Evolutionary conservation across 2,329 filamentous ascomycete genomes (phyloP).

Genomic region (Knufia fluminis): DNA sequence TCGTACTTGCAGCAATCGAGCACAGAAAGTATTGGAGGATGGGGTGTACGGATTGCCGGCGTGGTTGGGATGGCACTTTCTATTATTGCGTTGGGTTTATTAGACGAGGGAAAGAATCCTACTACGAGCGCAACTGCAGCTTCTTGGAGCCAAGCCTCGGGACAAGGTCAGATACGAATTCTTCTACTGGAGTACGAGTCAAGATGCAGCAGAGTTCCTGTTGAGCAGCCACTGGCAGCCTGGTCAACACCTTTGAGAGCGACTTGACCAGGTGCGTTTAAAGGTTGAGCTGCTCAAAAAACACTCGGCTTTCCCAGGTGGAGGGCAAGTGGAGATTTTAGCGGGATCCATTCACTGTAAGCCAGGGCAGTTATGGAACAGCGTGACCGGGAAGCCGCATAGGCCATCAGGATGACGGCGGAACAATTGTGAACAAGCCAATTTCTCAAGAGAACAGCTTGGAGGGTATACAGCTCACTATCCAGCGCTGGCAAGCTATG

Average conservation of each 20-base stretch:
- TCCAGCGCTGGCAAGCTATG: not conserved
- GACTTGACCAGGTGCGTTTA: not conserved
- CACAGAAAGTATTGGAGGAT: too few species aligned
- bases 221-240: not conserved
- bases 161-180: not conserved
- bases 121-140: not conserved
- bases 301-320: too few species aligned
- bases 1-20: not conserved
- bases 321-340: not conserved
- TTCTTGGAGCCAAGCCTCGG: not conserved
- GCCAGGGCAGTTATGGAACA: not conserved
- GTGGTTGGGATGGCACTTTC: conserved; percentile 5
- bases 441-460: not conserved
- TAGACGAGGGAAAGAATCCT: not conserved
- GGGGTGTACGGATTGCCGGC: too few species aligned
- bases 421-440: not conserved
- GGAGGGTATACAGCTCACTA: not conserved
- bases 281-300: conserved; percentile 8
- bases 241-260: not conserved
- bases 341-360: not conserved
- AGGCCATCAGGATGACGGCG: not conserved
- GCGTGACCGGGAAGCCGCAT: not conserved
- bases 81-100: conserved; percentile 8
- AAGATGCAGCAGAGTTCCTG: too few species aligned
- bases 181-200: not conserved